These are phyloP conservation scores for Chlamydomonas sp. DNA, from an alignment of 139 green algal genomes.

Conservation along the genomic window DNA sequence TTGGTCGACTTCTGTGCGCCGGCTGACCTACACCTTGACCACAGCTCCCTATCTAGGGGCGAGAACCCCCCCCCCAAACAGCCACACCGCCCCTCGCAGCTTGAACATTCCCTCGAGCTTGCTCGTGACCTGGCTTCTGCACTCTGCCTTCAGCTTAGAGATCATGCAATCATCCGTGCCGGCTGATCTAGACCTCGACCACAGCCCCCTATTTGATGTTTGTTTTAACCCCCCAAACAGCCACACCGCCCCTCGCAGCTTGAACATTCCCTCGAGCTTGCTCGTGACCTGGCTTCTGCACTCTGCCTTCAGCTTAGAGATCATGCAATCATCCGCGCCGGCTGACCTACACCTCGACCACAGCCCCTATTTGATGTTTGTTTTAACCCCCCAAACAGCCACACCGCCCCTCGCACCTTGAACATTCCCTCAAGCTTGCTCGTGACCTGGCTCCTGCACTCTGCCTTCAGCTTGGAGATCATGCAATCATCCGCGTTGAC, in stretches of 20 bases:
- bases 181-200: too few relatives aligned
- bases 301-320: slow-evolving; percentile 47
- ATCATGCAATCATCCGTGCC: not conserved
- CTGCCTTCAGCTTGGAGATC: slow-evolving; percentile 32
- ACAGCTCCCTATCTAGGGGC: too few relatives aligned
- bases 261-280: slow-evolving; percentile 99
- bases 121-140: slow-evolving; percentile 66
- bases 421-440: slow-evolving; percentile 99
- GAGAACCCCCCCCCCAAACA: too few relatives aligned
- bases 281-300: slow-evolving; percentile 74
- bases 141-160: slow-evolving; percentile 58
- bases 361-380: too few relatives aligned
- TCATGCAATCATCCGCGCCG: not conserved
- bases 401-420: too few relatives aligned
- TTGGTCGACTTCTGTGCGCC: slow-evolving; percentile 90
- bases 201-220: too few relatives aligned
- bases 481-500: not conserved
- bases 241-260: too few relatives aligned
- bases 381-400: too few relatives aligned
- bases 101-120: slow-evolving; percentile 99
- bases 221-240: too few relatives aligned
- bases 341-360: too few relatives aligned
- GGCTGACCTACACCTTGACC: too few relatives aligned
- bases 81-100: too few relatives aligned
- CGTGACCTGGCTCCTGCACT: slow-evolving; percentile 76